Evolutionary conservation across 2,329 filamentous ascomycete genomes (phyloP), one percentile per base, ranked within the genome.

Genomic region (Periconia macrospinosa): DNA sequence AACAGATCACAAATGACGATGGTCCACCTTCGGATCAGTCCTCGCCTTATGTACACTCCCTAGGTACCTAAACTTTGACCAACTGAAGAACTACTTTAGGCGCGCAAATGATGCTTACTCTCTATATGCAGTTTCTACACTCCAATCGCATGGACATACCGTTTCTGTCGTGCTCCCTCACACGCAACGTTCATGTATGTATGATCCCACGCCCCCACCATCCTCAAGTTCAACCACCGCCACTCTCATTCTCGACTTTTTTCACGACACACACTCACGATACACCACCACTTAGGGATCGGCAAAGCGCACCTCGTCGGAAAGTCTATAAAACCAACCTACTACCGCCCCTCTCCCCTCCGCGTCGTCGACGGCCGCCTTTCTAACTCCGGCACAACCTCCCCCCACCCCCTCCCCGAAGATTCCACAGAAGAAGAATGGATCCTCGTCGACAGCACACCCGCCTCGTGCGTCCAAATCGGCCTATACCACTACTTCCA

Each of bases 251-350:
- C n/a, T n/a, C n/a, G n/a, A n/a, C n/a, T n/a, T n/a, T n/a, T n/a
- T n/a, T n/a, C n/a, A n/a, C n/a, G n/a, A n/a, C n/a, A n/a, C n/a
- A 14, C 9, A 23, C 20, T 14, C 43, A n/a, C 43, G 2, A 45
- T 27, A 20, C 43, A 18, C 19, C n/a, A n/a, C n/a, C n/a, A n/a
- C 43, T 30, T 20, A 45, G 43, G 43, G 94, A 97, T 99, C 67
- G 92, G 92, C 65, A 99, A 99, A 80, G 94, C 94, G 2, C 94
- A 97, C 75, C 90, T 97, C 68, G 92, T 97, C 66, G 92, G 92
- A 52, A 88, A 93, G 72, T 89, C 90, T 10, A 84, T 96, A 57
- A 91, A 88, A 71, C 92, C 92, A 9, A 82, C 85, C 27, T 96
- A 96, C 79, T 96, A 92, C 78, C 88, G 88, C 1, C 86, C 86